Evolutionary conservation across 352 stramenopile species (phyloP).

Genomic region (Pythium graminicola): DNA sequence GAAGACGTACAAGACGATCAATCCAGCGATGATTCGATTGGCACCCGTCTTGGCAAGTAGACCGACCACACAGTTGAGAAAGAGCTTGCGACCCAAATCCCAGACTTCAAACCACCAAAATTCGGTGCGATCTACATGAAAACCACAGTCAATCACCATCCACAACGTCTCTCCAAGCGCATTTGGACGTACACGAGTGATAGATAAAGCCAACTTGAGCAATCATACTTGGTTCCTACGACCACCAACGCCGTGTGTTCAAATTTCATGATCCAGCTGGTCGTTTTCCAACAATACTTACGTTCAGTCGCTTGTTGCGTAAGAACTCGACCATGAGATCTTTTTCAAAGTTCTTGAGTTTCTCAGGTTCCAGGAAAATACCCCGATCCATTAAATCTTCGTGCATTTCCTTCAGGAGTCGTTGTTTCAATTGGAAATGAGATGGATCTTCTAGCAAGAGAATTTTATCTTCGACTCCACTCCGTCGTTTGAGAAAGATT

Average conservation of each 20-base stretch:
- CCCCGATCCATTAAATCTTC: slow-evolving; percentile 37
- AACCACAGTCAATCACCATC: background rate
- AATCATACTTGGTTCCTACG: slow-evolving; percentile 58
- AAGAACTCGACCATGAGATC: slow-evolving; percentile 53
- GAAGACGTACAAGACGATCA: slow-evolving; percentile 58
- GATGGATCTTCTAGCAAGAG: slow-evolving; percentile 37
- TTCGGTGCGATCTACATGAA: slow-evolving; percentile 31
- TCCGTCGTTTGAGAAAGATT: slow-evolving; percentile 44
- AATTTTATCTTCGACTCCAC: slow-evolving; percentile 43
- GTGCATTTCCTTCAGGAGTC: slow-evolving; percentile 41
- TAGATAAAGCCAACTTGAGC: slow-evolving; percentile 80
- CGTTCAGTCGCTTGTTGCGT: slow-evolving; percentile 45
- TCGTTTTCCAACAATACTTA: slow-evolving; percentile 14
- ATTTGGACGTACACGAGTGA: slow-evolving; percentile 43
- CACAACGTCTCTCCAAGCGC: background rate
- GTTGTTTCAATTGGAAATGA: slow-evolving; percentile 34
- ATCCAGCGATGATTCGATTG: slow-evolving; percentile 60
- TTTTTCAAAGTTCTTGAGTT: slow-evolving; percentile 37
- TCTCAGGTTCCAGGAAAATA: slow-evolving; percentile 39
- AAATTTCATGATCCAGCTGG: background rate
- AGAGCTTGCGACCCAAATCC: slow-evolving; percentile 65
- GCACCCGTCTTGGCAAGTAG: slow-evolving; percentile 54
- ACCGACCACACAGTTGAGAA: slow-evolving; percentile 59
- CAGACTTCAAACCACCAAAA: slow-evolving; percentile 83
- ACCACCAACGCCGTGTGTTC: too few species aligned